Evolutionary conservation across 768 basidiomycete genomes (phyloP), one percentile per base, ranked within the genome.

Genomic region (Saitozyma sp.): DNA sequence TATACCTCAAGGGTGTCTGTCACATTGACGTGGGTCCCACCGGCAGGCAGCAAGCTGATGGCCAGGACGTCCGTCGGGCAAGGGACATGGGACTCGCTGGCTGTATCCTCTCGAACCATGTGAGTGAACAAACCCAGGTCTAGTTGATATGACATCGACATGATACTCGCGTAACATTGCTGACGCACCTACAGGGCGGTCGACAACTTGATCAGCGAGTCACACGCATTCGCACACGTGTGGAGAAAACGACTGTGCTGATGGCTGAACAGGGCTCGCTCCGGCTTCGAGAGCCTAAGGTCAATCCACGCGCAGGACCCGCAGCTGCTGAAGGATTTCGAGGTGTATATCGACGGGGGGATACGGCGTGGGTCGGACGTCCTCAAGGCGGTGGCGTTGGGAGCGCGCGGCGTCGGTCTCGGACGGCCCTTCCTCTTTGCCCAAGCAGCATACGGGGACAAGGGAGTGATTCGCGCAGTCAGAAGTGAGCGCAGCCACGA

Each of bases 321-420:
- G 4, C 65, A 71, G 16, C 54, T 81, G 7, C 59, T 73, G 8
- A 66, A 74, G 41, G 57, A 78, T 14, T 54, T 81, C 13, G 81
- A 82, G 48, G 88, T 96, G 1, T 95, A 92, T 68, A 85, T 95
- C 55, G 92, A 96, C 70, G 92, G 92, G 77, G 90, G 90, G 6
- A 79, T 90, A 37, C 82, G 84, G 46, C 84, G 92, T 49, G 92
- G 92, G 17, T 91, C 89, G 59, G 92, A 95, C 80, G 87, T 93
- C 13, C 79, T 95, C 40, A 92, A 92, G 79, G 92, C 92, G 0
- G 80, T 94, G 9, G 94, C 91, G 69, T 82, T 95, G 8, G 81
- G 80, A 7, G 81, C 80, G 3, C 74, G 69, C 29, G 81, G 78
- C 6, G 81, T 80, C 3, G 79, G 78, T 0, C 56, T 81, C 9